Base-by-base conservation (phyloP, 2,329 filamentous ascomycete species). In the Aspergillus sp. region DNA sequence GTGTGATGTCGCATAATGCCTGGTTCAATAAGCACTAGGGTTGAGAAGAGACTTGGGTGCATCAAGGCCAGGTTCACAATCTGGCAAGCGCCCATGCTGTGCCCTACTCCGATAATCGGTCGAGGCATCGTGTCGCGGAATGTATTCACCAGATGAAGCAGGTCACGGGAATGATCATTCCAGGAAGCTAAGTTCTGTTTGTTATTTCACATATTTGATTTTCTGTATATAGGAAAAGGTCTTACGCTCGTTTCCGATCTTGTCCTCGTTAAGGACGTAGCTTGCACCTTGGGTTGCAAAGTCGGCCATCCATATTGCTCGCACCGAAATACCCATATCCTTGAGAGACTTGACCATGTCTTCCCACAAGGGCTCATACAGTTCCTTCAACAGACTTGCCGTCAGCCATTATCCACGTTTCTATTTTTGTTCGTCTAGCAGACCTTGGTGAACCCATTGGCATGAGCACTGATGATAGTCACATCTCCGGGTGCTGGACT, bases 61-160 rank as follows among this genome's bases (percentile, higher is more conserved):
- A 90, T 80, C 6, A 92, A 78, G 3, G 89, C 78, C 11, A 90
- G 79, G 57, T 17, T 12, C 5, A 22, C 19, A 22, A 30, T 49
- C 11, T 34, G 33, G 67, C 81, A 83, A 63, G 82, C 89, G 63
- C 92, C 92, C 77, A 93, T 90, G 62, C 89, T 93, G 75, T 96
- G 92, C 13, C 89, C 91, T n/a, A 96, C 73, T 57, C 89, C 91
- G 62, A 96, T 76, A n/a, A 96, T 77, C 0, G 92, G 92, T 22
- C 61, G 67, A 2, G 70, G 69, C 70, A 74, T 73, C n/a, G 71
- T 56, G 17, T 66, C 59, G 27, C 69, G 62, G 47, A 71, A 71
- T 9, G 67, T 57, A 40, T 71, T 71, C 62, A 73, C 66, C 63
- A 74, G 58, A 68, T 91, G 84, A 20, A 92, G 80, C 3, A 96